Base-by-base conservation (phyloP, 305 asterid genomes). In the Fraxinus floribunda region DNA sequence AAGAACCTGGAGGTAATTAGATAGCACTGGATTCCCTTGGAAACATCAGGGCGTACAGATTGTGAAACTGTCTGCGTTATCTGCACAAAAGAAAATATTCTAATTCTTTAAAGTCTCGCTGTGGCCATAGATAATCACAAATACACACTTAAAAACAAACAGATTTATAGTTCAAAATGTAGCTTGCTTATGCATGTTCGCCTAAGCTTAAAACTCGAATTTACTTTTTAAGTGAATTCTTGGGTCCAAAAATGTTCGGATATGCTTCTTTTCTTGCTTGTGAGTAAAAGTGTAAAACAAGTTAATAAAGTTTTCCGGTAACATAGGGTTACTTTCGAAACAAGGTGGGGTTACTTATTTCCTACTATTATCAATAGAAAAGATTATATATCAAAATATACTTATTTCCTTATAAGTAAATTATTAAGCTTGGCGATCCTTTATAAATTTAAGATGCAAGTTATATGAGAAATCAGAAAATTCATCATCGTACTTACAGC, bases 21-120 rank as follows among this genome's bases (percentile, higher is more conserved):
- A 79, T 86, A 89, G 60, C 91, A 89, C 70, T 86, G 91, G 76
- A 15, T 85, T 79, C 90, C 91, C 83, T 34, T 81, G 81, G 89
- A 66, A 77, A 81, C 78, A 72, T 89, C 84, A 20, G 89, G 70
- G 22, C 88, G 90, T 16, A 83, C 91, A 70, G 89, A 89, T 81
- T 88, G 87, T 72, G 87, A 79, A 68, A 88, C 93, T 44, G 78
- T 35, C 76, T 86, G 82, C 20, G 84, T 85, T 73, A 90, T 87
- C 92, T 90, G 90, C 84, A 86, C 4, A 24, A 44, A 29, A 29
- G 39, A 72, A 76, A 82, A 34, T 38, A 39, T 68, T 60, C 36
- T 55, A 20, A 64, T 29, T 57, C 68, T 41, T 46, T 11, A 29
- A 26, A 13, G 9, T 29, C 64, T 13, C 16, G 30, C 8, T 49